Conservation (phyloP, 2,329 filamentous ascomycete genomes). For the Fusarium tanahbumbuense region DNA sequence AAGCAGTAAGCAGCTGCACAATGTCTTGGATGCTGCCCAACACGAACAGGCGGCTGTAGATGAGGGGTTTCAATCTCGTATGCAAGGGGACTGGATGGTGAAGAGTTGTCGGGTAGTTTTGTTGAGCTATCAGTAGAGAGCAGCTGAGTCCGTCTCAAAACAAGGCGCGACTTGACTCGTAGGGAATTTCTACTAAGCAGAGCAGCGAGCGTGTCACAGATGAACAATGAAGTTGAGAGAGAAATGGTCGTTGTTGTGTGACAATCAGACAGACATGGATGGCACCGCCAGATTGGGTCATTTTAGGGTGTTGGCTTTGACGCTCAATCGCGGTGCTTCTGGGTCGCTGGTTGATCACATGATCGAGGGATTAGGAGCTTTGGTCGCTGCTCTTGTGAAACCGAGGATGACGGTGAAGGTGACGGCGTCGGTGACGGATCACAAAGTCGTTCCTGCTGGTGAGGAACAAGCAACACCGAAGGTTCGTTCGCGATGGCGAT, state of each 20-base stretch:
- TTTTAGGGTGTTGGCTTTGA: slow-evolving; percentile 28
- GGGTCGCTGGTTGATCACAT: slow-evolving; percentile 42
- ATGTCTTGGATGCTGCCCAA: slow-evolving; percentile 36
- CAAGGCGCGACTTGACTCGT: slow-evolving; percentile 5
- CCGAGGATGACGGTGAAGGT: slow-evolving; percentile 26
- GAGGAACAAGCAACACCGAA: slow-evolving; percentile 16
- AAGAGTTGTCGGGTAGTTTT: slow-evolving; percentile 15
- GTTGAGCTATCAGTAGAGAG: slow-evolving; percentile 22
- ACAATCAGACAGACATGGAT: slow-evolving; percentile 31
- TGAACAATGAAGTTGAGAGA: slow-evolving; percentile 10
- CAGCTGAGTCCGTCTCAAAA: slow-evolving; percentile 20
- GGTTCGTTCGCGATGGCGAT: slow-evolving; percentile 18
- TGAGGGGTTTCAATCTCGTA: slow-evolving; percentile 34
- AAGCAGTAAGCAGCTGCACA: slow-evolving; percentile 35
- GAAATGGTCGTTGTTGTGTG: slow-evolving; percentile 33
- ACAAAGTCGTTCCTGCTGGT: slow-evolving; percentile 22
- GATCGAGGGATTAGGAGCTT: slow-evolving; percentile 32
- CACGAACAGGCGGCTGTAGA: slow-evolving; percentile 21
- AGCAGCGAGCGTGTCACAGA: slow-evolving; percentile 15
- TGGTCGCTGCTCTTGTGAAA: slow-evolving; percentile 29
- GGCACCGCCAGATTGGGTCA: slow-evolving; percentile 36
- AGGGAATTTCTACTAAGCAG: slow-evolving; percentile 9
- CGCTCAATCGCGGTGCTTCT: slow-evolving; percentile 10
- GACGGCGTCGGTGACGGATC: slow-evolving; percentile 31
- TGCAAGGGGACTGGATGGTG: slow-evolving; percentile 31